Evolutionary conservation across 371 early-diverging fungal species (phyloP), one percentile per base, ranked within the genome.

Genomic region (Haplosporangium sp.): DNA sequence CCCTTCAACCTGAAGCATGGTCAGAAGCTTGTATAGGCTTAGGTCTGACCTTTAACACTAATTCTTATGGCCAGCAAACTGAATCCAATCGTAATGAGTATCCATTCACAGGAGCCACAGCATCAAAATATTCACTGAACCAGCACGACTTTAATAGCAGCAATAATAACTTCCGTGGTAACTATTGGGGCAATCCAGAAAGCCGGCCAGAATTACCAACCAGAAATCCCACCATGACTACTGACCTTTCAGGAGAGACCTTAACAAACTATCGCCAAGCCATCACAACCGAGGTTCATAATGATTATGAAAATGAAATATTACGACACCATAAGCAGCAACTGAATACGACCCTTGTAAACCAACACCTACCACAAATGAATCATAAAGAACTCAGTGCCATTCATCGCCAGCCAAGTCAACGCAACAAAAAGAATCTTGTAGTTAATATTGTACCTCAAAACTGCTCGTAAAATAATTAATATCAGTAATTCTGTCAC

Each of bases 21-120:
- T 52, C 47, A 11, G 68, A 67, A 19, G 52, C 58, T 0, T 67
- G 60, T 37, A 38, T 76, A 8, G 76, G 76, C 2, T 34, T 76
- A 19, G 76, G 76, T 0, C 56, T 76, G 47, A 67, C 71, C 42
- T 53, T 71, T 39, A 38, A 34, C 17, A 55, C 35, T 5, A 48
- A 55, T 55, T 15, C 11, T 35, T 55, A 55, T 13, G 7, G 7
- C 35, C 20, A 55, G 52, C 52, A 52, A 52, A 20, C 8, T 1
- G 55, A 40, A 6, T 38, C 27, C 15, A 34, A 44, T 5, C 59
- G 52, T 53, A 13, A 6, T 8, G 55, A 57, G 8, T 19, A 20
- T 45, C 4, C 17, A 9, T 27, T 53, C n/a, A 56, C 37, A 57
- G 61, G 53, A 50, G 67, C 62, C 47, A 61, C 47, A 47, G 56